These are phyloP conservation scores for Yarrowia hollandica DNA, from an alignment of 805 yeast species.

Conservation along the genomic window DNA sequence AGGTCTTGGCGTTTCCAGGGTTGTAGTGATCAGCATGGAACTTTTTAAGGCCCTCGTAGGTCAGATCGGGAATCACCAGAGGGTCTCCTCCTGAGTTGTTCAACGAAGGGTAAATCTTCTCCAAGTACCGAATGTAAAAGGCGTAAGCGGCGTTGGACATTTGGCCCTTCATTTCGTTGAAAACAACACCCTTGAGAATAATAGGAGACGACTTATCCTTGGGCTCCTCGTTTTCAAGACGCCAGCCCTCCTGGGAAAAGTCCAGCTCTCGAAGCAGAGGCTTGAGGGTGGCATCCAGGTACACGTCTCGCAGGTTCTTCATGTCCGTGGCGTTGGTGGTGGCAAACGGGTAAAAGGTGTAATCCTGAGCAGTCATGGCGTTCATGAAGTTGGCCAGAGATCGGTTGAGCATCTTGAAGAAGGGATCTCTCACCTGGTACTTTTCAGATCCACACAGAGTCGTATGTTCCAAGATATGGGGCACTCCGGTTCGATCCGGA, in stretches of 20 bases:
- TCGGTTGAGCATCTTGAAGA: conserved; percentile 93
- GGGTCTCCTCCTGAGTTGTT: conserved; percentile 97
- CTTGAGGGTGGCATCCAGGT: conserved; percentile 79
- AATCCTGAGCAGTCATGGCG: conserved; percentile 98
- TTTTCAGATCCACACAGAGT: conserved; percentile 90
- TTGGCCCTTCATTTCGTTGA: conserved; percentile 98
- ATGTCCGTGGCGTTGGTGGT: conserved; percentile 86
- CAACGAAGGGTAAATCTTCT: conserved; percentile 77
- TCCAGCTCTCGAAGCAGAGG: conserved; percentile 79
- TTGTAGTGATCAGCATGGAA: conserved; percentile 80
- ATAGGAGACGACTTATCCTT: conserved; percentile 61
- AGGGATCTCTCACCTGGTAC: conserved; percentile 95
- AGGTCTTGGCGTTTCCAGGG: conserved; percentile 84
- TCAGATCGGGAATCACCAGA: conserved; percentile 65
- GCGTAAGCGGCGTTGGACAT: conserved; percentile 83
- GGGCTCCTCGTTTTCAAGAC: conserved; percentile 71
- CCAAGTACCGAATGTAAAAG: conserved; percentile 80
- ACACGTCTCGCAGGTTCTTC: conserved; percentile 79
- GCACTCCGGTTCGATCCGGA: conserved; percentile 92
- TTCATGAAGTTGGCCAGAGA: conserved; percentile 97
- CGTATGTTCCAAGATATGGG: conserved; percentile 94
- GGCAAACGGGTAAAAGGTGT: conserved; percentile 93
- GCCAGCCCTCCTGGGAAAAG: conserved; percentile 96
- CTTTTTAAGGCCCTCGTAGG: conserved; percentile 70
- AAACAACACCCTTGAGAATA: conserved; percentile 90